Conservation (phyloP, 768 basidiomycete species). For the Dioszegia aurantiaca region DNA sequence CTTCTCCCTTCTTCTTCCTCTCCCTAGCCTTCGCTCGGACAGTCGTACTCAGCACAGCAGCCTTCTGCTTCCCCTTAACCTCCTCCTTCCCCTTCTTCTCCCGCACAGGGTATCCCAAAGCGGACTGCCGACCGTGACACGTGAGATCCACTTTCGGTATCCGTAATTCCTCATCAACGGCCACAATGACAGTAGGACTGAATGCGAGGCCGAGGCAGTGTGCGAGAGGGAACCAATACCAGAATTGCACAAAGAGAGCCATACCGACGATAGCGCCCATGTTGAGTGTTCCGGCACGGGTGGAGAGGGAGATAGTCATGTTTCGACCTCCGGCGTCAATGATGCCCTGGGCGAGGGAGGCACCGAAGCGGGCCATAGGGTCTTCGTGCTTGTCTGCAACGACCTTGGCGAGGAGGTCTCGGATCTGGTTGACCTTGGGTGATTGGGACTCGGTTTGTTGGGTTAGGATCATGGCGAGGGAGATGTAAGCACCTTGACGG, state of each 20-base stretch:
- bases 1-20: constrained; percentile 74
- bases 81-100: constrained; percentile 91
- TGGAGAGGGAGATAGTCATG: constrained; percentile 88
- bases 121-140: constrained; percentile 82
- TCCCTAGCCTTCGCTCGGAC: constrained; percentile 95
- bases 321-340: constrained; percentile 98
- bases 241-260: constrained; percentile 96
- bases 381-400: constrained; percentile 97
- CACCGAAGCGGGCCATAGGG: constrained; percentile 96
- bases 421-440: constrained; percentile 72
- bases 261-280: constrained; percentile 96
- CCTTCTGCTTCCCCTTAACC: constrained; percentile 81
- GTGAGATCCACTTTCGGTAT: constrained; percentile 91
- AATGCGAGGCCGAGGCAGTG: constrained; percentile 90
- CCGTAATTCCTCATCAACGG: constrained; percentile 78
- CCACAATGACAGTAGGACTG: constrained; percentile 92
- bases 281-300: constrained; percentile 86
- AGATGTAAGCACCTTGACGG: constrained; percentile 92
- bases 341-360: constrained; percentile 90
- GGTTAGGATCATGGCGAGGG: constrained; percentile 93
- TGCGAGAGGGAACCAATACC: constrained; percentile 99
- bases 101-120: constrained; percentile 85
- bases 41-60: constrained; percentile 93
- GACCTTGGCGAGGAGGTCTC: constrained; percentile 83
- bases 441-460: constrained; percentile 91